Evolutionary conservation across 148 eudicot species (phyloP).

Genomic region (Vaccinium macrocarpon): DNA sequence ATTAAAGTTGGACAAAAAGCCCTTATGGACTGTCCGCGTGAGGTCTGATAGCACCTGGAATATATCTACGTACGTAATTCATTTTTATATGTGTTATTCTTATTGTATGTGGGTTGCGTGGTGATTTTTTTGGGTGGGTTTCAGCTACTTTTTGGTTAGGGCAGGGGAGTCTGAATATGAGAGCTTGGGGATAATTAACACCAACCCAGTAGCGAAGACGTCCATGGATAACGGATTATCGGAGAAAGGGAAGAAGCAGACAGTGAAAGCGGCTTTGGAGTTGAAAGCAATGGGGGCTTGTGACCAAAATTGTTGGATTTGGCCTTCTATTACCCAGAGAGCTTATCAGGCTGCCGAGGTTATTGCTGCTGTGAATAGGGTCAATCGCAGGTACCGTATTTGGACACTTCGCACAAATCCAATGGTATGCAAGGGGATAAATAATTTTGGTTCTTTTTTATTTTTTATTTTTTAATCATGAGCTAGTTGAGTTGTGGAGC

Average conservation of each 20-base stretch:
- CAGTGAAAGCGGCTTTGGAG: constrained; percentile 64
- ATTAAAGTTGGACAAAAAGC: not conserved
- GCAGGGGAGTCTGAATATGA: constrained; percentile 94
- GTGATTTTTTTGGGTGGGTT: constrained; percentile 8
- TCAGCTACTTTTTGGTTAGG: constrained; percentile 91
- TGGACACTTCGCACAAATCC: not conserved
- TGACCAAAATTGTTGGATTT: constrained; percentile 88
- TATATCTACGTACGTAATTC: not conserved
- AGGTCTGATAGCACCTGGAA: not conserved
- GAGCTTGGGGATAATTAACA: constrained; percentile 80
- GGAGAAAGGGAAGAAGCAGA: constrained; percentile 68
- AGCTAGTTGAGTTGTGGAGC: not conserved
- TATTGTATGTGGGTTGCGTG: not conserved
- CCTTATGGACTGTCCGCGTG: not conserved
- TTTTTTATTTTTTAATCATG: too few relatives aligned
- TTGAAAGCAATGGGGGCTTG: constrained; percentile 74
- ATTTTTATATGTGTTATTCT: not conserved
- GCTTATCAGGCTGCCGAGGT: constrained; percentile 97
- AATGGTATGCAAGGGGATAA: not conserved
- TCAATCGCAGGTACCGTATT: constrained; percentile 59
- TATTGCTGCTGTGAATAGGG: constrained; percentile 68
- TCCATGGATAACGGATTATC: constrained; percentile 84
- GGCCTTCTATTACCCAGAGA: constrained; percentile 99
- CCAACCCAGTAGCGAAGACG: constrained; percentile 94
- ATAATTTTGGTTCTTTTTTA: not conserved